phyloP scores from a whole-genome alignment of 2,329 filamentous ascomycete species.

The Teratosphaeria destructans region DNA sequence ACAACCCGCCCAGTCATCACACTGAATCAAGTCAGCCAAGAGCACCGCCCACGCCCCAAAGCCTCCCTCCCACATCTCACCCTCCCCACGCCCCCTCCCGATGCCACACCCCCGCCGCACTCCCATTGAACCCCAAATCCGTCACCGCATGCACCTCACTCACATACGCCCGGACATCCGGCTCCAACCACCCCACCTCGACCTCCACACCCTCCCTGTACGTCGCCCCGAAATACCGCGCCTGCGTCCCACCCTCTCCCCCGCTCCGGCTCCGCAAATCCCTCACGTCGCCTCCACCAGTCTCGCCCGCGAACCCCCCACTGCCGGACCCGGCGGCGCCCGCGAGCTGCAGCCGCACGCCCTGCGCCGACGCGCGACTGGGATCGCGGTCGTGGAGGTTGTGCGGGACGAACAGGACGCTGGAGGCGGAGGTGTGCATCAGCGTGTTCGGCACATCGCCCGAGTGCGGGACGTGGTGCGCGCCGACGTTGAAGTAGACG shows the following conservation, averaged over 20 bases:
- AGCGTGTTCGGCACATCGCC: constrained; percentile 24
- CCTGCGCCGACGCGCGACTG: constrained; percentile 18
- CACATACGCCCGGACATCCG: constrained; percentile 15
- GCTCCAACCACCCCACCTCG: constrained; percentile 18
- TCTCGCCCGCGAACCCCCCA: constrained; percentile 15
- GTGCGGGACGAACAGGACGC: constrained; percentile 25
- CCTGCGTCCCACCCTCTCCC: constrained; percentile 5
- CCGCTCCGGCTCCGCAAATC: constrained; percentile 9
- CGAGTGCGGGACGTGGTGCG: constrained; percentile 37
- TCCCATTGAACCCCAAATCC: constrained; percentile 17
- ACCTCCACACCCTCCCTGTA: constrained; percentile 17
- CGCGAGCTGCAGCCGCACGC: constrained; percentile 20
- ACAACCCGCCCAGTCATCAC: too few relatives aligned
- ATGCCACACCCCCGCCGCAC: constrained; percentile 15
- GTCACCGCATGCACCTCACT: constrained; percentile 12
- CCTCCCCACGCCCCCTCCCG: constrained; percentile 1
- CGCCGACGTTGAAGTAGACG: constrained; percentile 43
- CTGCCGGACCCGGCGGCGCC: constrained; percentile 9
- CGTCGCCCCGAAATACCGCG: constrained; percentile 20
- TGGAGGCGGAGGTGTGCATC: constrained; percentile 19
- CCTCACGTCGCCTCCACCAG: neutral
- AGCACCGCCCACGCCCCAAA: neutral
- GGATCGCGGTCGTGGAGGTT: constrained; percentile 23
- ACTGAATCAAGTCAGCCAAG: neutral
- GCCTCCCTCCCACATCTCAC: neutral